Evolutionary conservation across 2,329 filamentous ascomycete species (phyloP).

Genomic region (Penicillium sp.): DNA sequence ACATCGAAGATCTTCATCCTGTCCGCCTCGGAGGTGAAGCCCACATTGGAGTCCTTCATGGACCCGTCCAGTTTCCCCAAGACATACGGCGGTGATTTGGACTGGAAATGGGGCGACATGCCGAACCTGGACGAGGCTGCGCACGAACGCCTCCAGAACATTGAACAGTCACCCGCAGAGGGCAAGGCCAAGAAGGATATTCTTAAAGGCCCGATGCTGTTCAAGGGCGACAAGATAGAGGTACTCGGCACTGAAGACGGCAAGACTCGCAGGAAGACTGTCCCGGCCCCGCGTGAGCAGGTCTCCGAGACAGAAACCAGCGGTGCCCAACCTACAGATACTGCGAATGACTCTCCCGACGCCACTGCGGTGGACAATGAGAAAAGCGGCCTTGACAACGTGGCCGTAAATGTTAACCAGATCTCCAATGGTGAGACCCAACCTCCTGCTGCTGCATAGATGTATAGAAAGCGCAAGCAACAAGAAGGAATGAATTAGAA

Average conservation of each 20-base stretch:
- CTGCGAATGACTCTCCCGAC: not conserved
- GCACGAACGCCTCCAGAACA: slow-evolving; percentile 27
- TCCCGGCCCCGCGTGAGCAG: slow-evolving; percentile 16
- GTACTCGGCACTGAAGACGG: slow-evolving; percentile 34
- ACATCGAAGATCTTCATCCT: slow-evolving; percentile 96
- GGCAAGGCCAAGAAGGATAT: slow-evolving; percentile 25
- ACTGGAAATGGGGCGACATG: slow-evolving; percentile 72
- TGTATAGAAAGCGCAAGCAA: not conserved
- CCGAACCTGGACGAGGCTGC: slow-evolving; percentile 60
- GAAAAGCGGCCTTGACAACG: slow-evolving; percentile 1
- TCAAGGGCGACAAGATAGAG: slow-evolving; percentile 30
- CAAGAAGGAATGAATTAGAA: slow-evolving; percentile 1
- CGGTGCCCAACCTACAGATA: not conserved
- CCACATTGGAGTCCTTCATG: slow-evolving; percentile 75
- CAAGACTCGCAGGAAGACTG: slow-evolving; percentile 24
- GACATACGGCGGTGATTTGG: slow-evolving; percentile 79
- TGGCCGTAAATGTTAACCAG: slow-evolving; percentile 4
- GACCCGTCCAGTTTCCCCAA: slow-evolving; percentile 77
- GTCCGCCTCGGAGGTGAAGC: slow-evolving; percentile 62
- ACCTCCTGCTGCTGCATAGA: slow-evolving; percentile 13
- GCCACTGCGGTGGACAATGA: slow-evolving; percentile 1
- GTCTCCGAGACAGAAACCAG: slow-evolving; percentile 1
- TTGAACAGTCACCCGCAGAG: slow-evolving; percentile 26
- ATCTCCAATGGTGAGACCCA: slow-evolving; percentile 8
- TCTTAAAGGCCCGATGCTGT: slow-evolving; percentile 34